Conservation (phyloP, 2,329 filamentous ascomycete species). For the Drechmeria coniospora region DNA sequence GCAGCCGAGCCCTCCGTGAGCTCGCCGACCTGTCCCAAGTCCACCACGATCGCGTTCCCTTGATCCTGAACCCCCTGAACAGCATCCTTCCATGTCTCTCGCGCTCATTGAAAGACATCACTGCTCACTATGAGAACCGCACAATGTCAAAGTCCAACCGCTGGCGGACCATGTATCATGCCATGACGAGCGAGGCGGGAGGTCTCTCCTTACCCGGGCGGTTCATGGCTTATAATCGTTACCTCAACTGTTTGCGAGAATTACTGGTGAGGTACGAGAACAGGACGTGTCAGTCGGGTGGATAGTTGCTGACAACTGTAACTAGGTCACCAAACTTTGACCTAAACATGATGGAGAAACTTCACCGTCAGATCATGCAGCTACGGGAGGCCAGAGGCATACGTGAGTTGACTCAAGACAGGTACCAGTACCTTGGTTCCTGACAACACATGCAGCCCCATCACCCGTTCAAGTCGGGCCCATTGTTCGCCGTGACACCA, state of each 20-base stretch:
- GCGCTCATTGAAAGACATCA: constrained; percentile 37
- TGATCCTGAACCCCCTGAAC: constrained; percentile 39
- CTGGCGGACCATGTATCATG: constrained; percentile 44
- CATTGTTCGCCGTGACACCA: constrained; percentile 16
- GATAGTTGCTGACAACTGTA: constrained; percentile 3
- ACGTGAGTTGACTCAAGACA: constrained; percentile 19
- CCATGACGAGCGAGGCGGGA: constrained; percentile 35
- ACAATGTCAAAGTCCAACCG: constrained; percentile 29
- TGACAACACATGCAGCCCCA: constrained; percentile 7
- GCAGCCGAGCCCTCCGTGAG: constrained; percentile 32
- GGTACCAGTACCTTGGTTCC: neutral
- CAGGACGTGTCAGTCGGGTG: no score
- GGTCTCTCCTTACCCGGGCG: constrained; percentile 34
- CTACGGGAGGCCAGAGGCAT: constrained; percentile 39
- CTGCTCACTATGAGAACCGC: constrained; percentile 32
- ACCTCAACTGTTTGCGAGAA: constrained; percentile 31
- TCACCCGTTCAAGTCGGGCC: constrained; percentile 19
- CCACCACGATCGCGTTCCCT: constrained; percentile 31
- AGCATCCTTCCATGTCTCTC: constrained; percentile 40
- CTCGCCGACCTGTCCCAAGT: constrained; percentile 38
- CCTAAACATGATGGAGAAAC: constrained; percentile 34
- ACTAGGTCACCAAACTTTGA: constrained; percentile 34
- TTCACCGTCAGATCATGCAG: constrained; percentile 31
- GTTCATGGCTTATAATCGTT: constrained; percentile 41
- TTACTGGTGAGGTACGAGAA: constrained; percentile 38